Evolutionary conservation across 2,329 filamentous ascomycete genomes (phyloP), one percentile per base, ranked within the genome.

Genomic region (Penicillium concentricum): DNA sequence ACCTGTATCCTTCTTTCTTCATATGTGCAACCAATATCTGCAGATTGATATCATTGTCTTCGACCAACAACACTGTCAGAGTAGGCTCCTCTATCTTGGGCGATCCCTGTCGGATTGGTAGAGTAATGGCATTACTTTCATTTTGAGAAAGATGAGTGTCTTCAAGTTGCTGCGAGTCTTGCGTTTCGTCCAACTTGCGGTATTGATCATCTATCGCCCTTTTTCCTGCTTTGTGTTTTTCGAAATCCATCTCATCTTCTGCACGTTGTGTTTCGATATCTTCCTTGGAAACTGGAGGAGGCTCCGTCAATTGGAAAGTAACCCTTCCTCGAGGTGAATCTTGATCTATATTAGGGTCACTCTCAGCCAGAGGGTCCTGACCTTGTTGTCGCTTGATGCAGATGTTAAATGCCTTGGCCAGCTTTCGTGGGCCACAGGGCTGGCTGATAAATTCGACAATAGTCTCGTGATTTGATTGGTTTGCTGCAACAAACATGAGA

Each of bases 31-130:
- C 59, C n/a, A 74, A 64, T 16, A 75, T 60, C 38, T 67, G 64
- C 3, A 74, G 60, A 53, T 76, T 75, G 32, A 75, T 51, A 7
- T 62, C 61, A 53, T 76, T 76, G 58, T 76, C 74, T 52, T 76
- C 74, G 3, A 76, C 74, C 12, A 76, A 59, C 2, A 76, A 58
- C 3, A 74, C 59, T 54, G 42, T 9, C 43, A 51, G 58, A 7
- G 61, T 67, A 2, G 48, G 52, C 49, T 59, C 24, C 26, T 45
- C 39, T 26, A 1, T 26, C 22, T 26, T 5, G 22, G 39, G 4
- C 8, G 26, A 42, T n/a, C 15, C 15, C 4, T 42, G 13, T n/a
- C 39, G 15, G n/a, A 26, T 42, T 24, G 39, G 39, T 13, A 42
- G 26, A 10, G 15, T 16, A 16, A n/a, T 26, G 15, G 39, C 22